phyloP scores from a whole-genome alignment of 2,329 filamentous ascomycete species.

The Cladosporium sp. region DNA sequence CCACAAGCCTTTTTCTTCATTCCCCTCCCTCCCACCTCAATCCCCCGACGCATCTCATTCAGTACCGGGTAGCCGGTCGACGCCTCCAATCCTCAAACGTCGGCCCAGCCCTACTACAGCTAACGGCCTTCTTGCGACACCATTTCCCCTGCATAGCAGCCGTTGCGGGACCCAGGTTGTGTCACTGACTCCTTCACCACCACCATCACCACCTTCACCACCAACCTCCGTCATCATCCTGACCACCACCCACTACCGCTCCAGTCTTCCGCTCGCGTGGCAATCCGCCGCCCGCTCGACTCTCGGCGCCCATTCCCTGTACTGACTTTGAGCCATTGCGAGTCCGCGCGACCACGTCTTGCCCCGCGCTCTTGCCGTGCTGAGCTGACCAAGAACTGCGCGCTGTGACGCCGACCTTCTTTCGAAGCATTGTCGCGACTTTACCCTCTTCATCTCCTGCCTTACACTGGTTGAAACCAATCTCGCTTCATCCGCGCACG shows the following conservation, averaged over 20 bases:
- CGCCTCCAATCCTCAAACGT: slow-evolving; percentile 12
- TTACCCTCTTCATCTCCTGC: slow-evolving; percentile 10
- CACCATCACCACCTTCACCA: slow-evolving; percentile 5
- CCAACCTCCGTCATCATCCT: slow-evolving; percentile 4
- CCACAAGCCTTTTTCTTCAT: slow-evolving; percentile 11
- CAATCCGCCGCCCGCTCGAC: slow-evolving; percentile 8
- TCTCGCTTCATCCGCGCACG: slow-evolving; percentile 3
- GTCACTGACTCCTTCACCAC: slow-evolving; percentile 9
- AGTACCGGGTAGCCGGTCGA: slow-evolving; percentile 13
- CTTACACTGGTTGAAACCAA: slow-evolving; percentile 11
- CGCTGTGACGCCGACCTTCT: slow-evolving; percentile 10
- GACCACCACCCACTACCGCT: background rate
- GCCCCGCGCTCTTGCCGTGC: slow-evolving; percentile 11
- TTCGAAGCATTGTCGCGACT: slow-evolving; percentile 10
- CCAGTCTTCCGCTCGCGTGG: slow-evolving; percentile 12
- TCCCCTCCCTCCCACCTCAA: background rate
- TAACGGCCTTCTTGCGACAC: slow-evolving; percentile 13
- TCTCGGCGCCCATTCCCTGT: slow-evolving; percentile 13
- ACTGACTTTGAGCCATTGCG: slow-evolving; percentile 12
- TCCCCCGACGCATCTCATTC: slow-evolving; percentile 6
- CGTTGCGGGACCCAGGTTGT: slow-evolving; percentile 8
- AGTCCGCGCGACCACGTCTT: slow-evolving; percentile 9
- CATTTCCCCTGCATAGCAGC: slow-evolving; percentile 9
- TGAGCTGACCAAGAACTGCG: slow-evolving; percentile 3
- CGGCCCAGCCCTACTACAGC: slow-evolving; percentile 9